Conservation (phyloP, 2,329 filamentous ascomycete genomes). For the Fusarium udum region DNA sequence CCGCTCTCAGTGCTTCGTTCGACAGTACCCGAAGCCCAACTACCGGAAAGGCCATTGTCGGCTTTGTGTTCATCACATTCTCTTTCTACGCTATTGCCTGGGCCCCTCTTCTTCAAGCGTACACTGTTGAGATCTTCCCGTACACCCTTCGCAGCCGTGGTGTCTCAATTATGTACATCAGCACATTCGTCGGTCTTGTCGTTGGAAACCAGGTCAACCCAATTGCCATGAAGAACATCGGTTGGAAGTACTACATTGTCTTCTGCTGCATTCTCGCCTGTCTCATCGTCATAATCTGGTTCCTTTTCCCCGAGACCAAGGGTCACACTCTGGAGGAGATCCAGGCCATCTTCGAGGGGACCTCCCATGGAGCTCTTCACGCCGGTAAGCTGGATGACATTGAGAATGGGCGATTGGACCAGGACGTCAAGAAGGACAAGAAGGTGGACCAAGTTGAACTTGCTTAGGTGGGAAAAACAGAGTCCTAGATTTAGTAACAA, state of each 20-base stretch:
- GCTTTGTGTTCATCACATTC: conserved; percentile 53
- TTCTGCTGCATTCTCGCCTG: conserved; percentile 49
- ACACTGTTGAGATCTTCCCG: conserved; percentile 43
- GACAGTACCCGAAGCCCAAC: conserved; percentile 28
- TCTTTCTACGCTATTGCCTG: conserved; percentile 50
- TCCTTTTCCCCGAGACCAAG: conserved; percentile 50
- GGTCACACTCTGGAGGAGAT: conserved; percentile 46
- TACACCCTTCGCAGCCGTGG: conserved; percentile 37
- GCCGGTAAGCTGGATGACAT: conserved; percentile 18
- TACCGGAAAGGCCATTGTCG: conserved; percentile 45
- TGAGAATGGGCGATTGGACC: conserved; percentile 3
- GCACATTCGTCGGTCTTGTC: conserved; percentile 34
- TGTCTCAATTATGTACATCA: conserved; percentile 34
- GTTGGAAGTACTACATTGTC: conserved; percentile 54
- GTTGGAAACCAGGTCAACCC: conserved; percentile 55
- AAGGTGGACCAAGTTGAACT: conserved; percentile 32
- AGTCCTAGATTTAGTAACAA: no score
- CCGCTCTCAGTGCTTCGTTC: conserved; percentile 42
- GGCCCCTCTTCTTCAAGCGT: conserved; percentile 47
- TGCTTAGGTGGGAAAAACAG: background rate
- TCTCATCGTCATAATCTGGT: conserved; percentile 49
- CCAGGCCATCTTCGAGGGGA: conserved; percentile 43
- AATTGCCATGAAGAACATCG: conserved; percentile 49
- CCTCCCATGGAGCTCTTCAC: background rate
- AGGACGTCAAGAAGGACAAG: conserved; percentile 19